Percentiles rank a stretch among this genome's conserved stretches.
Evolutionary conservation across 345 rosid genomes (phyloP).

Genomic region (Cardiospermum halicacabum): DNA sequence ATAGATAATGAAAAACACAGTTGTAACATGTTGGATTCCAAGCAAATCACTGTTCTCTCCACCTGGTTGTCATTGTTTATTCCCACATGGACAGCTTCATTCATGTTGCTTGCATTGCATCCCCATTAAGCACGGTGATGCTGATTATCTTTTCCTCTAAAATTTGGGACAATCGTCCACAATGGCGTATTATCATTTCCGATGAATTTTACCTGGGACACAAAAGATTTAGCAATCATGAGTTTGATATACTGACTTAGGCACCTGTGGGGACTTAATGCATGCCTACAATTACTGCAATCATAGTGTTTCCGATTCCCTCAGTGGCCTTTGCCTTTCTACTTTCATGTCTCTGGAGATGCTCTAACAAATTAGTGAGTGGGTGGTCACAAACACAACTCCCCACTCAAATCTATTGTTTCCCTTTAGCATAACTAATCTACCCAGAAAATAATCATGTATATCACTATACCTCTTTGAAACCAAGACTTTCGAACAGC

Average conservation of each 20-base stretch:
- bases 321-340: not conserved
- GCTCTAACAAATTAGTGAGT: not conserved
- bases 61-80: too few relatives aligned
- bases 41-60: too few relatives aligned
- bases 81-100: too few relatives aligned
- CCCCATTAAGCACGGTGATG: too few relatives aligned
- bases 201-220: slow-evolving; percentile 45
- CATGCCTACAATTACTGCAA: not conserved
- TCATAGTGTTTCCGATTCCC: not conserved
- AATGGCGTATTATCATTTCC: slow-evolving; percentile 33
- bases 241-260: not conserved
- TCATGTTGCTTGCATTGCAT: too few relatives aligned
- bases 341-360: not conserved
- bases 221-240: slow-evolving; percentile 9
- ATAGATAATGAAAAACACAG: not conserved
- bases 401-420: slow-evolving; percentile 1
- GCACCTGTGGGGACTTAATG: too few relatives aligned
- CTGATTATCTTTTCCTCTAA: not conserved
- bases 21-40: not conserved
- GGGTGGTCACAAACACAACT: not conserved
- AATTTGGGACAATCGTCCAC: not conserved
- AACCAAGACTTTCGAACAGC: slow-evolving; percentile 88
- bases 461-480: slow-evolving; percentile 55
- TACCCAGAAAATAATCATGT: not conserved
- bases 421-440: slow-evolving; percentile 1